Conservation (phyloP, 192 early-diverging fungal species). For the Chytriomyces sp. region DNA sequence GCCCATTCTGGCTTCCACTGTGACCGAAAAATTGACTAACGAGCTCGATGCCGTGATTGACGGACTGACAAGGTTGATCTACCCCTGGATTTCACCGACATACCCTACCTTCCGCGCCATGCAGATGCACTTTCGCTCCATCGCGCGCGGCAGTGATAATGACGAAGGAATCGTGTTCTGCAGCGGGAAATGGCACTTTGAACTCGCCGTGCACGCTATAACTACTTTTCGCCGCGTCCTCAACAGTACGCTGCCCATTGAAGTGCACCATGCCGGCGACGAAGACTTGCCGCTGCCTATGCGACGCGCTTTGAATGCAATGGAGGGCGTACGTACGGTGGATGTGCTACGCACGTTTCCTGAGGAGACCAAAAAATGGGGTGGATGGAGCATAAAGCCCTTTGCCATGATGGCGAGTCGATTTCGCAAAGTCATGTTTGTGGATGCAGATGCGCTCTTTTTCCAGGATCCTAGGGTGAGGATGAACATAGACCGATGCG, state of each 20-base stretch:
- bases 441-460: constrained; percentile 74
- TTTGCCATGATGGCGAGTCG: constrained; percentile 61
- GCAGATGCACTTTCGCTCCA: neutral
- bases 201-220: neutral
- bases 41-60: neutral
- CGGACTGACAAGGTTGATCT: neutral
- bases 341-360: constrained; percentile 37
- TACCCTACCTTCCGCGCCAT: neutral
- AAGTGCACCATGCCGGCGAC: constrained; percentile 54
- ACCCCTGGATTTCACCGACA: constrained; percentile 2
- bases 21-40: no score
- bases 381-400: constrained; percentile 48
- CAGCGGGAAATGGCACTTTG: constrained; percentile 10
- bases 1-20: neutral
- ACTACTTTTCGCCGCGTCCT: constrained; percentile 27
- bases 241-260: constrained; percentile 54
- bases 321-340: constrained; percentile 27
- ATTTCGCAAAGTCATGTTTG: constrained; percentile 65
- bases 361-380: neutral
- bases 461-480: constrained; percentile 55
- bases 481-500: neutral
- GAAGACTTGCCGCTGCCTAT: neutral
- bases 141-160: no score
- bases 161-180: constrained; percentile 8
- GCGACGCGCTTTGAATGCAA: neutral